Conservation (phyloP, 2,329 filamentous ascomycete genomes). For the Neofusicoccum parvum region DNA sequence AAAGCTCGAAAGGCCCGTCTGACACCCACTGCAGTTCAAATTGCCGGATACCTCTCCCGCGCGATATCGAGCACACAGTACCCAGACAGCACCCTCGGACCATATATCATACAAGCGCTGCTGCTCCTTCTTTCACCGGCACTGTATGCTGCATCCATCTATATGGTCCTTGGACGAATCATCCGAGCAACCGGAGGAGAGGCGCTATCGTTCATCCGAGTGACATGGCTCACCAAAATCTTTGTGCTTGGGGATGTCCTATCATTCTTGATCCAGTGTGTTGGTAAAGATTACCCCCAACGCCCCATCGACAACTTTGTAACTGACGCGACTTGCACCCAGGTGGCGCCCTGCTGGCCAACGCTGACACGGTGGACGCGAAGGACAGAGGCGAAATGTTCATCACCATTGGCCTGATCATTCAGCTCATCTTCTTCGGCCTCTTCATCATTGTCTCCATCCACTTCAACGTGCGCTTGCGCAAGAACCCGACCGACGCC, state of each 20-base stretch:
- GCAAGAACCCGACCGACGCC: slow-evolving; percentile 23
- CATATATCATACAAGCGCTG: slow-evolving; percentile 48
- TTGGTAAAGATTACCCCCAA: not conserved
- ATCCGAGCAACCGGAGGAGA: slow-evolving; percentile 40
- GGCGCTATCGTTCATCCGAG: slow-evolving; percentile 36
- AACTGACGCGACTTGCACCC: not conserved
- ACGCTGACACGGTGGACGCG: not conserved
- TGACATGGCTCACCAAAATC: slow-evolving; percentile 42
- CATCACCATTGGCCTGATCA: slow-evolving; percentile 51
- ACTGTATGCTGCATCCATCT: slow-evolving; percentile 50
- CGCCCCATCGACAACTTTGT: too few relatives aligned
- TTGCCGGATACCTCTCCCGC: slow-evolving; percentile 54
- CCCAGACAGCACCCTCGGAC: slow-evolving; percentile 30
- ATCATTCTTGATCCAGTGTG: slow-evolving; percentile 44
- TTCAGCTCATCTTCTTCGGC: slow-evolving; percentile 55
- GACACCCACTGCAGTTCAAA: slow-evolving; percentile 45
- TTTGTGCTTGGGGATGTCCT: slow-evolving; percentile 46
- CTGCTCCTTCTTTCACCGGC: slow-evolving; percentile 50
- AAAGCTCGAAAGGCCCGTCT: not conserved
- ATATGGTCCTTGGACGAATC: slow-evolving; percentile 47
- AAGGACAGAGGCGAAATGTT: slow-evolving; percentile 41
- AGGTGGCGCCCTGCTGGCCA: not conserved
- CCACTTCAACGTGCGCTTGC: slow-evolving; percentile 32
- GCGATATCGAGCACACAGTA: slow-evolving; percentile 31
- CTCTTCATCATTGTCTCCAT: slow-evolving; percentile 48